Base-by-base conservation (phyloP, 768 basidiomycete genomes). In the Termitomyces sp. region DNA sequence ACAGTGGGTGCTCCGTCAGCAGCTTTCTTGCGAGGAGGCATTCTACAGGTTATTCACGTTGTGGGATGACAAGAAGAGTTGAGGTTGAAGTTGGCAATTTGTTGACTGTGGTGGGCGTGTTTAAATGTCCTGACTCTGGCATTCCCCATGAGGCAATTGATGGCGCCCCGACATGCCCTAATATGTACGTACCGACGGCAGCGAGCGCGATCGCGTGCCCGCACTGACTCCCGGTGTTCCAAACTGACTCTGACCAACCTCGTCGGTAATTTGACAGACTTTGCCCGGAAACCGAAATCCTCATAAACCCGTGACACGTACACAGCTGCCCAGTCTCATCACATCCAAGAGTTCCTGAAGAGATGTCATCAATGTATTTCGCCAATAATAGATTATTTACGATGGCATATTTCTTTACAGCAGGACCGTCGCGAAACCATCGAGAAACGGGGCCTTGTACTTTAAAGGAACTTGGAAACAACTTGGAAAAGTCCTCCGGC, bases 11-110 rank as follows among this genome's bases (percentile, higher is more conserved):
- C 60, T 46, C 68, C 73, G 60, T 71, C 65, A 55, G 71, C 64
- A 42, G 75, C 67, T 71, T 81, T 82, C 69, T 80, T 82, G 60
- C 78, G 74, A 51, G 82, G 79, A 62, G 80, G 77, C 80, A 81
- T 82, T 58, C 59, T 64, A 3, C 28, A 39, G 22, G 22, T 53
- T 6, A 24, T 54, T 55, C 49, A 57, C 45, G 57, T 54, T 49
- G 59, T 65, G 60, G 33, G 60, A 35, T 48, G 58, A 48, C 62
- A 52, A 57, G 20, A 50, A 53, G 55, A 60, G 45, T 50, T 33
- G 24, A 22, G 46, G 49, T 51, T 51, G 28, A 39, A 33, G 50
- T 40, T 15, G 15, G 15, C 11, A 45, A 22, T 15, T 61, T 56
- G 55, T 54, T 59, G 45, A 54, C 44, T 57, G n/a, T n/a, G 51